Evolutionary conservation across 176 grass and related monocot species (phyloP), one percentile per base, ranked within the genome.

Genomic region (Oryza officinalis): DNA sequence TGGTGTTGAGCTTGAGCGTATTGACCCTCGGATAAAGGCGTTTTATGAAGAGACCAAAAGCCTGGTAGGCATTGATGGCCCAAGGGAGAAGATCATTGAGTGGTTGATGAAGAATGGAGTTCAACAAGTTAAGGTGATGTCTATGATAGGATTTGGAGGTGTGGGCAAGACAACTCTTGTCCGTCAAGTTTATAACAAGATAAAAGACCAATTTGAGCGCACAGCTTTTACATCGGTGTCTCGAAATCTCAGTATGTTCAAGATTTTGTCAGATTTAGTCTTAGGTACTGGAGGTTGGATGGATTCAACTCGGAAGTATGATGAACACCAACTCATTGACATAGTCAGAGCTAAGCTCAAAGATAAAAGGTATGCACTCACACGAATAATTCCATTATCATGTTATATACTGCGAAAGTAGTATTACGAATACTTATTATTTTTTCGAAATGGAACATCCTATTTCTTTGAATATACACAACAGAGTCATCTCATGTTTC

Each of bases 151-250:
- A 2, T 12, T 49, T 14, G 84, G 84, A 46, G 84, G 84, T 10
- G 14, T 86, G 4, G 75, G 84, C 8, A 86, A 86, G 67, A 85
- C 83, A 1, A 72, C 75, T 47, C 66, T 85, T 0, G 83, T 49
- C 4, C 44, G 30, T 0, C 66, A 85, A 9, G 83, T 79, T 1
- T 45, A 40, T 0, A 32, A 17, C 10, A 33, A 12, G 7, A 57
- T 85, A 1, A 5, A 57, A 23, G 10, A 5, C 0, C 32, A 44
- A 6, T 85, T 47, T 9, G 8, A 71, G 0, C 3, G 8, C 74
- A 63, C 50, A 0, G 83, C 83, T 32, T 85, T 85, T 1, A 52
- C 79, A 0, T 79, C 67, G 1, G 13, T 63, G 40, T 64, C 75
- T 0, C 66, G 11, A 18, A 71, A 5, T 30, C 75, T 66, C 10